Percentiles rank a stretch among this genome's conserved stretches.
phyloP scores from a whole-genome alignment of 148 eudicot genomes.

The Mesembryanthemum crystallinum region DNA sequence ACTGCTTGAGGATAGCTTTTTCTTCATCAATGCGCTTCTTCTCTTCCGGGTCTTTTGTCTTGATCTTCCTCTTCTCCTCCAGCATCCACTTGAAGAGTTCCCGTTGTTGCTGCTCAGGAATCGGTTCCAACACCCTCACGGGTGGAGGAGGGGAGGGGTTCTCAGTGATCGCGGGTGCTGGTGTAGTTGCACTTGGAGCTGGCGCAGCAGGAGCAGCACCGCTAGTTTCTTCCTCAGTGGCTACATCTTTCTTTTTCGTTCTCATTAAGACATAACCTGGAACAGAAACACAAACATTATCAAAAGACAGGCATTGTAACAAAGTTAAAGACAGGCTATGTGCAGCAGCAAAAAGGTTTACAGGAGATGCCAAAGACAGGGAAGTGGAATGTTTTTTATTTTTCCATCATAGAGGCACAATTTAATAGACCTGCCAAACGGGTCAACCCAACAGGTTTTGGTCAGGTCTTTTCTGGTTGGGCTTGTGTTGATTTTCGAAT shows the following conservation, averaged over 20 bases:
- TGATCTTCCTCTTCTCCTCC: conserved; percentile 89
- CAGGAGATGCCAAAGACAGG: background rate
- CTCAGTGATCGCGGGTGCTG: conserved; percentile 20
- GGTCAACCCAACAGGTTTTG: too few relatives aligned
- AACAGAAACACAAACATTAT: conserved; percentile 8
- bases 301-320: background rate
- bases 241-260: conserved; percentile 52
- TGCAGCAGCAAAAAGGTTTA: background rate
- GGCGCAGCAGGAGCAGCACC: conserved; percentile 20
- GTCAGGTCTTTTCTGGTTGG: too few relatives aligned
- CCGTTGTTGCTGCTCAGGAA: conserved; percentile 68
- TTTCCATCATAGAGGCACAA: too few relatives aligned
- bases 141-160: conserved; percentile 20
- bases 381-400: background rate
- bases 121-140: conserved; percentile 42
- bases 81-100: conserved; percentile 90
- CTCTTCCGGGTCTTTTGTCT: conserved; percentile 68
- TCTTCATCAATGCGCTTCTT: conserved; percentile 81
- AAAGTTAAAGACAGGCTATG: background rate
- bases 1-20: conserved; percentile 85
- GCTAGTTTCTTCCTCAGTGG: conserved; percentile 36
- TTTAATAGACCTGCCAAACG: too few relatives aligned
- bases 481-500: too few relatives aligned
- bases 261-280: conserved; percentile 68
- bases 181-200: conserved; percentile 26